A percentile compares a stretch with the other conserved stretches of the same genome.
phyloP scores from a whole-genome alignment of 345 rosid genomes.

The Linum usitatissimum region DNA sequence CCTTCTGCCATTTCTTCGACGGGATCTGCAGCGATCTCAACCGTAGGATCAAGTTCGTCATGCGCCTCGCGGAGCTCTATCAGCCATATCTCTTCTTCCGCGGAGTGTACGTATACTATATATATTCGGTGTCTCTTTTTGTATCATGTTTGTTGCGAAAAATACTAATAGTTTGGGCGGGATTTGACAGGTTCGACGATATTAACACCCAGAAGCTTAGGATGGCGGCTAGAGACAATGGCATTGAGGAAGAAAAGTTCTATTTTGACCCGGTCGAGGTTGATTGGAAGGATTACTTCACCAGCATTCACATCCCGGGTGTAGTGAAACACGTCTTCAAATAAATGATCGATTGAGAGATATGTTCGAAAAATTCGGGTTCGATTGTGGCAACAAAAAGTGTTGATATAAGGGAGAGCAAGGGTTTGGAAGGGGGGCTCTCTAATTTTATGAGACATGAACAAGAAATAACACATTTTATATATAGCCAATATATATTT shows the following conservation, averaged over 20 bases:
- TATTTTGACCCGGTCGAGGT: slow-evolving; percentile 50
- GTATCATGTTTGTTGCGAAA: background rate
- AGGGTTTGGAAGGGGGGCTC: no score
- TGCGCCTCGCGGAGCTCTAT: slow-evolving; percentile 64
- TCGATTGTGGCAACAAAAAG: background rate
- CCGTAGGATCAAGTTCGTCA: slow-evolving; percentile 43
- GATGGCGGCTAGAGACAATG: slow-evolving; percentile 21
- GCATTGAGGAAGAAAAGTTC: slow-evolving; percentile 23
- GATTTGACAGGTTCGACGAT: slow-evolving; percentile 49
- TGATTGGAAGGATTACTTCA: slow-evolving; percentile 57
- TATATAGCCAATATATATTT: no score
- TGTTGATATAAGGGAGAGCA: no score
- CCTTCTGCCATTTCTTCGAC: slow-evolving; percentile 34
- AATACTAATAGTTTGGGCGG: background rate
- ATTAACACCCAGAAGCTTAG: slow-evolving; percentile 39
- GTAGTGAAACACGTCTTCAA: slow-evolving; percentile 37
- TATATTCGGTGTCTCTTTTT: background rate
- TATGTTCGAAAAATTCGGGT: background rate
- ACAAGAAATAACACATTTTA: no score
- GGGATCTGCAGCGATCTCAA: slow-evolving; percentile 29
- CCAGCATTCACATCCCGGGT: slow-evolving; percentile 51
- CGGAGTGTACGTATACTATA: slow-evolving; percentile 46
- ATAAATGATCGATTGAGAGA: slow-evolving; percentile 19
- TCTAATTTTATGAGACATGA: no score
- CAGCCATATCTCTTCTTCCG: slow-evolving; percentile 67